Percentiles rank a stretch among this genome's conserved stretches.
phyloP scores from a whole-genome alignment of 176 grass and related monocot genomes.

The Miscanthus lutarioriparius region DNA sequence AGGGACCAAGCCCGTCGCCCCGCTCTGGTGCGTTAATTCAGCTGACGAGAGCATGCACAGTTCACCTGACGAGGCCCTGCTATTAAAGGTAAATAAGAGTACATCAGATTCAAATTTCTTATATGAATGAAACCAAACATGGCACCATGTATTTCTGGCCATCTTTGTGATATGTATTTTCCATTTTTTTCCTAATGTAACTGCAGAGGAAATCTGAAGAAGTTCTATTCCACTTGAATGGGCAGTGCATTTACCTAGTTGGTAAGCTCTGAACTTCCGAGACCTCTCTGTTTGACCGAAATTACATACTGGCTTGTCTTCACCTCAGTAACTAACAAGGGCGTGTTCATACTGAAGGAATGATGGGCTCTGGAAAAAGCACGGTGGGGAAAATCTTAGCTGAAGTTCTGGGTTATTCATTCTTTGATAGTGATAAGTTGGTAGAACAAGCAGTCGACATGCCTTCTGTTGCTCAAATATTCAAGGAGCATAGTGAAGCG shows the following conservation, averaged over 20 bases:
- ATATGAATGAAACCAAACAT: not conserved
- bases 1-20: conserved; percentile 8
- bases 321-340: conserved; percentile 18
- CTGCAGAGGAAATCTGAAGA: conserved; percentile 80
- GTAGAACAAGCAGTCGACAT: conserved; percentile 83
- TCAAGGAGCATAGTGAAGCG: conserved; percentile 75
- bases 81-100: conserved; percentile 32
- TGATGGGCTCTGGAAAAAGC: conserved; percentile 97
- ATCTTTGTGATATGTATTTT: conserved; percentile 17
- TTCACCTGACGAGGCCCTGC: conserved; percentile 61
- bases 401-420: conserved; percentile 86
- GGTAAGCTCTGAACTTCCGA: conserved; percentile 55
- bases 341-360: conserved; percentile 47
- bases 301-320: not conserved
- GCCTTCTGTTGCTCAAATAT: conserved; percentile 87
- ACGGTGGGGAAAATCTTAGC: conserved; percentile 87
- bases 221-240: conserved; percentile 64
- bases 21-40: conserved; percentile 12
- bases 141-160: conserved; percentile 10
- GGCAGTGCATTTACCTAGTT: conserved; percentile 80
- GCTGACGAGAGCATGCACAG: conserved; percentile 46
- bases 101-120: not conserved
- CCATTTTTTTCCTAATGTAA: not conserved
- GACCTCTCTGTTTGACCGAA: conserved; percentile 1
- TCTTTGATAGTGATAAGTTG: conserved; percentile 93